phyloP scores from a whole-genome alignment of 2,329 filamentous ascomycete species.

The Nigrospora sphaerica region DNA sequence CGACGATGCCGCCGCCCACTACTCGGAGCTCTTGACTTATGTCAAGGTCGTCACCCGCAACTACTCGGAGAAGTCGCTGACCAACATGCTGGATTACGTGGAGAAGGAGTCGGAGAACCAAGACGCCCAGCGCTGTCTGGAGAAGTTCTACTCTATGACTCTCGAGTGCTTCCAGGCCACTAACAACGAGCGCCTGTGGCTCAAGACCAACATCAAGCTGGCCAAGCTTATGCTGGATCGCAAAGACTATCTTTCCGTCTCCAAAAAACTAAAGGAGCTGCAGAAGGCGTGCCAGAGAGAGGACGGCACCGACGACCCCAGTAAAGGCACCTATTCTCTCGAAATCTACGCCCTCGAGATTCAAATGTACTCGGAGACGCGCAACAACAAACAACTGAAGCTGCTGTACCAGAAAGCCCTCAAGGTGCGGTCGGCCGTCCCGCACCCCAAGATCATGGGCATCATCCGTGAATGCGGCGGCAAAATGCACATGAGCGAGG shows the following conservation, averaged over 20 bases:
- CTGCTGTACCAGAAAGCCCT: constrained; percentile 85
- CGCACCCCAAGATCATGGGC: constrained; percentile 98
- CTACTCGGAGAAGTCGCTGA: constrained; percentile 98
- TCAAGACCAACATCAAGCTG: constrained; percentile 98
- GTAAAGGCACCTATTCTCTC: constrained; percentile 91
- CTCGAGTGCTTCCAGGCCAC: constrained; percentile 93
- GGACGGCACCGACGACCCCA: constrained; percentile 84
- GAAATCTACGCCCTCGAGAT: constrained; percentile 97
- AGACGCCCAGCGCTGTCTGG: constrained; percentile 72
- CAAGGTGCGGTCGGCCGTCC: constrained; percentile 90
- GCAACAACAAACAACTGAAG: constrained; percentile 97
- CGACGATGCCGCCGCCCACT: constrained; percentile 82
- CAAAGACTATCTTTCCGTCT: constrained; percentile 75
- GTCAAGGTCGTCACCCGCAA: constrained; percentile 96
- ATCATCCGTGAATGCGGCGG: constrained; percentile 97
- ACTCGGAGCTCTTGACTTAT: constrained; percentile 90
- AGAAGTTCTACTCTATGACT: constrained; percentile 90
- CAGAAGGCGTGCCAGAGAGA: constrained; percentile 82
- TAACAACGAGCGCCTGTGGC: constrained; percentile 93
- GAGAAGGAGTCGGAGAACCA: constrained; percentile 76
- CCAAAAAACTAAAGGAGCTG: constrained; percentile 78
- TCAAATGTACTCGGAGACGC: constrained; percentile 95
- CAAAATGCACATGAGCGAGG: constrained; percentile 99
- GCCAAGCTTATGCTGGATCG: constrained; percentile 85
- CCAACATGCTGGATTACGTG: constrained; percentile 97